Percentiles rank a stretch among this genome's conserved stretches.
These are phyloP conservation scores for Saccharomyces hybrid DNA, from an alignment of 1,139 yeast species.

Conservation along the genomic window DNA sequence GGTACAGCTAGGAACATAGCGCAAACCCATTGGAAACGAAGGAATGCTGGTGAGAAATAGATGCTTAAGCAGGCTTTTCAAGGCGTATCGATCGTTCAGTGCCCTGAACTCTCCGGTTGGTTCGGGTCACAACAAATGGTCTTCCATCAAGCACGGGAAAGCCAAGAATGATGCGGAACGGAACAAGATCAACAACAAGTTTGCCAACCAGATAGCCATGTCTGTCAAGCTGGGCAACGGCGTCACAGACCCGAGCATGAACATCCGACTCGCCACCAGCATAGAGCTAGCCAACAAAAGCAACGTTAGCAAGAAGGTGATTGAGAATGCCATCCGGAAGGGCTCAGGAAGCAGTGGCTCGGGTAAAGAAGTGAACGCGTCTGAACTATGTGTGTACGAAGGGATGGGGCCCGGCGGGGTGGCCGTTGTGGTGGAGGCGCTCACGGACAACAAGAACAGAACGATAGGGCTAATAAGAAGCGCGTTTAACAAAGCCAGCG, in stretches of 20 bases:
- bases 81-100: neutral
- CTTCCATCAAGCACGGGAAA: conserved; percentile 87
- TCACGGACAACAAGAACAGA: conserved; percentile 82
- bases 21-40: neutral
- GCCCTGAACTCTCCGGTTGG: neutral
- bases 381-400: conserved; percentile 52
- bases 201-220: conserved; percentile 65
- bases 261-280: conserved; percentile 65
- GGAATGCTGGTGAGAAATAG: neutral
- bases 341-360: conserved; percentile 57
- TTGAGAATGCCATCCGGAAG: conserved; percentile 79
- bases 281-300: conserved; percentile 71
- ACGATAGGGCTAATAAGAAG: conserved; percentile 71
- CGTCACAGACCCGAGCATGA: conserved; percentile 51
- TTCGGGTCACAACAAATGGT: conserved; percentile 85
- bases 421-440: conserved; percentile 74
- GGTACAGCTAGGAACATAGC: neutral
- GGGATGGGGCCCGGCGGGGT: conserved; percentile 92
- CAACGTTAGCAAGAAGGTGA: conserved; percentile 76
- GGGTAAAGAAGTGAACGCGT: conserved; percentile 38
- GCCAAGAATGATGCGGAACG: conserved; percentile 83
- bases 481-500: conserved; percentile 63
- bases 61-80: neutral
- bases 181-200: conserved; percentile 61
- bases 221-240: conserved; percentile 56